A percentile compares a stretch with the other conserved stretches of the same genome.
These are phyloP conservation scores for Pseudopediastrum boryanum DNA, from an alignment of 139 green algal species.

Conservation along the genomic window DNA sequence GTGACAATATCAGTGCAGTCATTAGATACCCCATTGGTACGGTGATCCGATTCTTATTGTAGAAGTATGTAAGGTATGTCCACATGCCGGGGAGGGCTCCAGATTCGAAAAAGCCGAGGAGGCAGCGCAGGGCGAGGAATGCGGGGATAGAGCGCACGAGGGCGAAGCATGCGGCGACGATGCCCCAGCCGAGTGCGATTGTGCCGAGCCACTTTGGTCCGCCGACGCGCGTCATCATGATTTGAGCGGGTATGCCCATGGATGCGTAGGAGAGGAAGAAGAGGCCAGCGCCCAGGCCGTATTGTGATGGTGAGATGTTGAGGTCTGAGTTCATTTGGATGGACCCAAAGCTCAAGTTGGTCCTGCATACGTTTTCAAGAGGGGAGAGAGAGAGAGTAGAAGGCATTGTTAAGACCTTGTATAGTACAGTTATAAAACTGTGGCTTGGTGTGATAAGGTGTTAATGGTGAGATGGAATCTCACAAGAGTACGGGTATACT, in stretches of 20 bases:
- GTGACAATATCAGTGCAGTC: slow-evolving; percentile 2
- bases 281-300: slow-evolving; percentile 23
- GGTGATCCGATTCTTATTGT: slow-evolving; percentile 24
- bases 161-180: slow-evolving; percentile 21
- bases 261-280: slow-evolving; percentile 3
- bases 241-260: slow-evolving; percentile 29
- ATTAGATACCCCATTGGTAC: slow-evolving; percentile 30
- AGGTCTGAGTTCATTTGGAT: background rate
- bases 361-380: no score
- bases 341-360: no score
- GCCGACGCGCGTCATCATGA: slow-evolving; percentile 28
- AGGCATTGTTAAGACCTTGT: no score
- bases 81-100: slow-evolving; percentile 32
- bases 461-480: no score
- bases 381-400: no score
- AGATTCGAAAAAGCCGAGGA: slow-evolving; percentile 29
- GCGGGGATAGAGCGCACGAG: background rate
- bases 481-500: background rate
- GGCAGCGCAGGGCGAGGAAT: slow-evolving; percentile 16
- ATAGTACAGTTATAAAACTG: no score
- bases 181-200: slow-evolving; percentile 19
- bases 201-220: slow-evolving; percentile 30
- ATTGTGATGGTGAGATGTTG: no score
- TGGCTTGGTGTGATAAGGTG: no score
- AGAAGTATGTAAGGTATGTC: slow-evolving; percentile 23